These are phyloP conservation scores for Globisporangium iwayamae DNA, from an alignment of 352 stramenopile species.

Conservation along the genomic window DNA sequence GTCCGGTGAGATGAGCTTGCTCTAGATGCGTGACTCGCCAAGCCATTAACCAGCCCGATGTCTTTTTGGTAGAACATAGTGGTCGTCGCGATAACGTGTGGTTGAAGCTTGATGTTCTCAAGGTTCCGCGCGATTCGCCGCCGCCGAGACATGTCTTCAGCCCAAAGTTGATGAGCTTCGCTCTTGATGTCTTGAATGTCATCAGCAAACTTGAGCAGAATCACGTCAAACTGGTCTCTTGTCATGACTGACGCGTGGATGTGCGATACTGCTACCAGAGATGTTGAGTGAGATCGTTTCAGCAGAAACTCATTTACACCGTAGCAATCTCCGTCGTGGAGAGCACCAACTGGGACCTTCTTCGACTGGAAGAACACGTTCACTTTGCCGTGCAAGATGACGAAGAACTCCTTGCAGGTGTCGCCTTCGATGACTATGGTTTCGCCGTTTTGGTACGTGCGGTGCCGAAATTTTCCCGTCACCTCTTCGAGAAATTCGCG, in stretches of 20 bases:
- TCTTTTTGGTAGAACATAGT: conserved; percentile 62
- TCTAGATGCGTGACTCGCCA: not conserved
- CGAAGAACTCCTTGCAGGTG: conserved; percentile 65
- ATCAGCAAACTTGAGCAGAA: conserved; percentile 57
- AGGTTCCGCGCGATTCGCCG: conserved; percentile 43
- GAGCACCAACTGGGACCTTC: conserved; percentile 44
- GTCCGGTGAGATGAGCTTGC: not conserved
- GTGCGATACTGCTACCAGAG: conserved; percentile 40
- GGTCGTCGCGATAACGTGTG: conserved; percentile 40
- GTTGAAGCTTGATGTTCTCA: conserved; percentile 47
- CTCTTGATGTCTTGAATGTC: conserved; percentile 51
- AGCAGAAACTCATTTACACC: conserved; percentile 68
- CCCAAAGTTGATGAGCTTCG: conserved; percentile 37
- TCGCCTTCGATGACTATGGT: conserved; percentile 67
- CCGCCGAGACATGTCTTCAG: conserved; percentile 31
- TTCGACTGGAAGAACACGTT: conserved; percentile 58
- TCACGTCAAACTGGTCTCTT: conserved; percentile 63
- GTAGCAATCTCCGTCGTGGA: conserved; percentile 68
- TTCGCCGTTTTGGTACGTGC: conserved; percentile 68
- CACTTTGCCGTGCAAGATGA: conserved; percentile 55
- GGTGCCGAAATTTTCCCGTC: conserved; percentile 73
- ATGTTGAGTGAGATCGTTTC: conserved; percentile 33
- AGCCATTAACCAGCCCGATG: not conserved
- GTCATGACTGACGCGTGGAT: conserved; percentile 72
- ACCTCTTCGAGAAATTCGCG: conserved; percentile 75